Evolutionary conservation across 2,329 filamentous ascomycete genomes (phyloP).

Genomic region (Exophiala xenobiotica): DNA sequence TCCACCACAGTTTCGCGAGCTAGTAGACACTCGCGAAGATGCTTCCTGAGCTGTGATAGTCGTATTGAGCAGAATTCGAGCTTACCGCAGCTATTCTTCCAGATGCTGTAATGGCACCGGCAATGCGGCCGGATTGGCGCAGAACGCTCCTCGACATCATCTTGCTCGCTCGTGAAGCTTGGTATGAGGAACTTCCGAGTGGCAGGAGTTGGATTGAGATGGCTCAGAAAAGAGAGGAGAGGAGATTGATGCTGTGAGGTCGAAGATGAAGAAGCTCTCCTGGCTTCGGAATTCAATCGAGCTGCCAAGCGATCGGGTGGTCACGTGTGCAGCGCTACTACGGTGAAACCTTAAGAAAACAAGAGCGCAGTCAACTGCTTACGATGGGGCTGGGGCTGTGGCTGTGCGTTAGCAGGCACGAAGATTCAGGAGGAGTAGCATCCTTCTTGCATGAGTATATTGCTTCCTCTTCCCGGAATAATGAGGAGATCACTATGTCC

Average conservation of each 20-base stretch:
- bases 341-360: too few species aligned
- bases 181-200: constrained; percentile 21
- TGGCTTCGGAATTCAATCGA: constrained; percentile 19
- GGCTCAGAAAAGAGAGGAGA: constrained; percentile 45
- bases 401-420: neutral
- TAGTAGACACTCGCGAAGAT: constrained; percentile 42
- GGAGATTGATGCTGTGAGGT: constrained; percentile 22
- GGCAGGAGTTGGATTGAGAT: constrained; percentile 27
- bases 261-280: constrained; percentile 16
- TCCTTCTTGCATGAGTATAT: neutral
- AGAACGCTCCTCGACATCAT: constrained; percentile 98
- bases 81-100: constrained; percentile 93
- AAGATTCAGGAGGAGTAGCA: neutral
- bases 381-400: neutral
- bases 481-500: constrained; percentile 12
- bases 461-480: constrained; percentile 1
- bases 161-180: constrained; percentile 46
- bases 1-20: constrained; percentile 5
- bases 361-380: too few species aligned
- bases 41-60: constrained; percentile 42
- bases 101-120: constrained; percentile 88
- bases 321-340: too few species aligned
- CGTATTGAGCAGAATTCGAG: constrained; percentile 49
- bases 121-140: constrained; percentile 92
- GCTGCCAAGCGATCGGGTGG: constrained; percentile 1